phyloP scores from a whole-genome alignment of 768 basidiomycete genomes.

The Termitomyces bulborhizus region DNA sequence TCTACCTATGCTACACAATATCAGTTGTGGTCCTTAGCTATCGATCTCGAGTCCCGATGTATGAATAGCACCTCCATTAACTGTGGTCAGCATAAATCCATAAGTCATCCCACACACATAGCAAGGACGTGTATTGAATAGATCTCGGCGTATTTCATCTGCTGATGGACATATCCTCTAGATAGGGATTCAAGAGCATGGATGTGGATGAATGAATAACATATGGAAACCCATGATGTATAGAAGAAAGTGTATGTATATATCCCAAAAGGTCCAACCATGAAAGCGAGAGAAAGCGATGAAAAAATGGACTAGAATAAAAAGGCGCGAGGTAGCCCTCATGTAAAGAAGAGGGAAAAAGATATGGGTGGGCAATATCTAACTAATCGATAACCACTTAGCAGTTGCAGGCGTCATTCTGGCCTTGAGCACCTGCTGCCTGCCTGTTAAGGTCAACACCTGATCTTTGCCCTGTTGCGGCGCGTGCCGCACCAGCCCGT shows the following conservation, averaged over 20 bases:
- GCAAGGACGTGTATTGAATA: neutral
- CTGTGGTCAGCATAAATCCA: no score
- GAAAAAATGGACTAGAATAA: slow-evolving; percentile 28
- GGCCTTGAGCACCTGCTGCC: slow-evolving; percentile 36
- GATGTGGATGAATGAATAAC: slow-evolving; percentile 1
- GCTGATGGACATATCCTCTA: neutral
- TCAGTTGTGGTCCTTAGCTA: neutral
- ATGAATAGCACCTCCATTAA: neutral
- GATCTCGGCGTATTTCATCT: neutral
- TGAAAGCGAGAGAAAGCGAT: slow-evolving; percentile 16
- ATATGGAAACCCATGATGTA: slow-evolving; percentile 14
- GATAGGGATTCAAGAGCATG: neutral
- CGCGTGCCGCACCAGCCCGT: slow-evolving; percentile 47
- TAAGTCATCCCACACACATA: neutral
- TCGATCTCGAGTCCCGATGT: no score
- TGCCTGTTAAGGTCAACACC: slow-evolving; percentile 84
- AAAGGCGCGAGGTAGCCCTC: slow-evolving; percentile 16
- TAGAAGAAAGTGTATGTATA: slow-evolving; percentile 27
- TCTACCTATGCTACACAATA: no score
- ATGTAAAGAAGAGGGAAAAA: slow-evolving; percentile 15
- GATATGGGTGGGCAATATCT: slow-evolving; percentile 6
- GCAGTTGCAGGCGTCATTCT: slow-evolving; percentile 74
- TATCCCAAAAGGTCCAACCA: slow-evolving; percentile 32
- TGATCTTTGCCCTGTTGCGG: slow-evolving; percentile 46
- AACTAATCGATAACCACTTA: slow-evolving; percentile 24